These are phyloP conservation scores for Ambrosiella beaveri DNA, from an alignment of 2,329 filamentous ascomycete species.

Conservation along the genomic window DNA sequence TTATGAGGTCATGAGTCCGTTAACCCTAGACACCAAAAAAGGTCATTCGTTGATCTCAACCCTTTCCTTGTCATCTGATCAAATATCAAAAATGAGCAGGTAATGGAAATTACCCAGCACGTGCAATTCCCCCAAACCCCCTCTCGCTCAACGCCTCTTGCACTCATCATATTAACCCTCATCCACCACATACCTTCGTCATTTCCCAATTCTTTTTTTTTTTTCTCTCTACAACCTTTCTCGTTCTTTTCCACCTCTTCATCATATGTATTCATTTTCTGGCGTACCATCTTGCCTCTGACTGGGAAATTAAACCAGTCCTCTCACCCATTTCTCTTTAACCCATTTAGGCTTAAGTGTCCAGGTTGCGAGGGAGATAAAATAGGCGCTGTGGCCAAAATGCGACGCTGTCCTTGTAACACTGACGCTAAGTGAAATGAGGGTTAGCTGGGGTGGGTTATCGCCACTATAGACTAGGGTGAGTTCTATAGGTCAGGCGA, in stretches of 20 bases:
- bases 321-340: constrained; percentile 6
- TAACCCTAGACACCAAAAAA: not conserved
- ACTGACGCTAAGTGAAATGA: not conserved
- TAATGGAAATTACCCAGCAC: not conserved
- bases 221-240: not conserved
- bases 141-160: not conserved
- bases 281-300: not conserved
- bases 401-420: not conserved
- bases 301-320: not conserved
- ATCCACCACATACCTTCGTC: too few species aligned
- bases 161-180: not conserved
- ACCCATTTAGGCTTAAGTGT: constrained; percentile 10
- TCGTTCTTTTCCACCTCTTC: not conserved
- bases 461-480: not conserved
- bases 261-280: not conserved
- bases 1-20: not conserved
- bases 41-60: not conserved
- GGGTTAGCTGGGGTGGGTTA: not conserved
- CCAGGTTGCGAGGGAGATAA: constrained; percentile 8
- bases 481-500: not conserved
- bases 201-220: not conserved
- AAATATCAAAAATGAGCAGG: not conserved
- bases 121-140: not conserved
- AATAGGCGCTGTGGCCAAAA: not conserved
- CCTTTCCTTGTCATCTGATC: not conserved